Percentiles rank a stretch among this genome's conserved stretches.
These are phyloP conservation scores for Claviceps monticola DNA, from an alignment of 2,329 filamentous ascomycete genomes.

Conservation along the genomic window DNA sequence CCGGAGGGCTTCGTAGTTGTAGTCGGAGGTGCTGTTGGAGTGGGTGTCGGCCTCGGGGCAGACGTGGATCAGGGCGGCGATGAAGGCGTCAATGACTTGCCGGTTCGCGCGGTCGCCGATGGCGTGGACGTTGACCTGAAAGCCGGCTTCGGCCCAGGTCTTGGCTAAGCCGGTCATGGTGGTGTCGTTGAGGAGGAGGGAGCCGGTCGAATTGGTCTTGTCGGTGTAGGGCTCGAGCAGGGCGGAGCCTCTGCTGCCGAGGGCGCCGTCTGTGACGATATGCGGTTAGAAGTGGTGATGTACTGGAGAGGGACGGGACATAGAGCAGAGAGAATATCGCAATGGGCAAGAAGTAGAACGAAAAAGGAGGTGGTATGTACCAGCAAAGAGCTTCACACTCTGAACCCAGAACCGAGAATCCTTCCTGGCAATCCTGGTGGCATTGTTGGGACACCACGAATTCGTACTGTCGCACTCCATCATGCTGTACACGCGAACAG, in stretches of 20 bases:
- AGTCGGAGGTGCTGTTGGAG: slow-evolving; percentile 16
- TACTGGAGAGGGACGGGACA: no score
- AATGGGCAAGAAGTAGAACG: neutral
- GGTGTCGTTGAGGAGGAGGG: slow-evolving; percentile 51
- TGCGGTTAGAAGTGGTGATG: neutral
- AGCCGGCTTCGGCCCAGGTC: slow-evolving; percentile 46
- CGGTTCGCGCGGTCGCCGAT: slow-evolving; percentile 59
- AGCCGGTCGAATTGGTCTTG: slow-evolving; percentile 43
- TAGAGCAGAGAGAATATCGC: no score
- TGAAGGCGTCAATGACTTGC: slow-evolving; percentile 48
- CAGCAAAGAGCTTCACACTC: slow-evolving; percentile 57
- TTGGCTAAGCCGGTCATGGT: slow-evolving; percentile 38
- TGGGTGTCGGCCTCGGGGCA: slow-evolving; percentile 27
- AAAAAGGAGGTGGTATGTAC: slow-evolving; percentile 21
- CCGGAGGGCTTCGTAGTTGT: slow-evolving; percentile 19
- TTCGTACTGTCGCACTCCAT: slow-evolving; percentile 51
- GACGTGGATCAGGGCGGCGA: slow-evolving; percentile 36
- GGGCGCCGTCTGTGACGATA: slow-evolving; percentile 44
- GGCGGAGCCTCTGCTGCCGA: slow-evolving; percentile 59
- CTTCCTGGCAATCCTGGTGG: slow-evolving; percentile 26
- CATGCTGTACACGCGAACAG: slow-evolving; percentile 54
- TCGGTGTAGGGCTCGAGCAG: slow-evolving; percentile 59
- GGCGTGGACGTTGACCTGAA: slow-evolving; percentile 59
- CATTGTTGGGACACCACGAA: slow-evolving; percentile 40
- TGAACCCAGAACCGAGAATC: slow-evolving; percentile 41